These are phyloP conservation scores for Aschersonia sp. DNA, from an alignment of 2,329 filamentous ascomycete species.

Conservation along the genomic window DNA sequence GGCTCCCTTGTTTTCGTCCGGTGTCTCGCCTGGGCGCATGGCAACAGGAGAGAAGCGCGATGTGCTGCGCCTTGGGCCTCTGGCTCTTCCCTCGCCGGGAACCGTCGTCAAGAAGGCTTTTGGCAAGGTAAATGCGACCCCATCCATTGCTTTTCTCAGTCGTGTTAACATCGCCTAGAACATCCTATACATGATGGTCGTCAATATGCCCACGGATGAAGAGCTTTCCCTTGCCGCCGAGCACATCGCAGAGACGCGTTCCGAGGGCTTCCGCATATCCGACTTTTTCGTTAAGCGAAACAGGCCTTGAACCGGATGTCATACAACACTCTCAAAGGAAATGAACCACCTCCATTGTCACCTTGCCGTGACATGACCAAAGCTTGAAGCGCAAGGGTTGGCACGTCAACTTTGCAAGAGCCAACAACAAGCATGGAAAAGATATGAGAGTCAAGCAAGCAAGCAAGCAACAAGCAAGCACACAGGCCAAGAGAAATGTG, in stretches of 20 bases:
- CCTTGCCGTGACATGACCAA: too few relatives aligned
- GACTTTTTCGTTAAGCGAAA: not conserved
- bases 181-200: slow-evolving; percentile 7
- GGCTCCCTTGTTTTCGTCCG: not conserved
- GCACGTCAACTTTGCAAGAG: not conserved
- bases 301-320: not conserved
- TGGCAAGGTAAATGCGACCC: not conserved
- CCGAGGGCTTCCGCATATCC: not conserved
- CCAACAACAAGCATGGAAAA: not conserved
- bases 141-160: not conserved
- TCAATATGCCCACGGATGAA: slow-evolving; percentile 7
- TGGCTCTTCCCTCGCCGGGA: not conserved
- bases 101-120: not conserved
- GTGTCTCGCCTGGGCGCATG: too few relatives aligned
- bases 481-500: not conserved
- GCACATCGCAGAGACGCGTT: not conserved
- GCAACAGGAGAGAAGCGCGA: not conserved
- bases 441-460: not conserved
- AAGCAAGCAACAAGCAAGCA: not conserved
- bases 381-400: too few relatives aligned
- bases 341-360: too few relatives aligned
- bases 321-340: not conserved
- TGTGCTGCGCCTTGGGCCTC: not conserved
- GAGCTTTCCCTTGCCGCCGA: slow-evolving; percentile 3
- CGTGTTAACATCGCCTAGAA: slow-evolving; percentile 2